A percentile compares a stretch with the other conserved stretches of the same genome.
phyloP scores from a whole-genome alignment of 1,284 basidiomycete genomes.

The Puccinia novopanici region DNA sequence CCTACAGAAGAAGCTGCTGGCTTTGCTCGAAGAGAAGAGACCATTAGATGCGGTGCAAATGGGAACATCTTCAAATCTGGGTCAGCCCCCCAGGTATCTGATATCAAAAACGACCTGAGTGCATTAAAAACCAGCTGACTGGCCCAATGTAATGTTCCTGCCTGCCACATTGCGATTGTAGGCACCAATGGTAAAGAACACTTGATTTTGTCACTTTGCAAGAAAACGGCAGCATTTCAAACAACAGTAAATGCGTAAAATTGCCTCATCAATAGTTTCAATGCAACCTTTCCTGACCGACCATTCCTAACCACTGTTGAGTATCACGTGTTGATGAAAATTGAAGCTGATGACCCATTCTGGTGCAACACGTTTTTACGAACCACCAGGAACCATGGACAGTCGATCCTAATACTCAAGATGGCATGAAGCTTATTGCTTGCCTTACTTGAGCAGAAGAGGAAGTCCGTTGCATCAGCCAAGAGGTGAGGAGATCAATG shows the following conservation, averaged over 20 bases:
- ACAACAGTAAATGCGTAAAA: slow-evolving; percentile 4
- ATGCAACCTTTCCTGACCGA: not conserved
- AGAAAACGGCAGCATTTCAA: not conserved
- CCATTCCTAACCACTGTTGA: not conserved
- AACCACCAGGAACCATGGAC: slow-evolving; percentile 26
- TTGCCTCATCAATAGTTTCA: not conserved
- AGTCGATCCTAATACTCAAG: slow-evolving; percentile 26
- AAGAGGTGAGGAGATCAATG: slow-evolving; percentile 17
- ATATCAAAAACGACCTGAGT: too few relatives aligned
- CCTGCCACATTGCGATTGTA: not conserved
- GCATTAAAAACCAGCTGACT: not conserved
- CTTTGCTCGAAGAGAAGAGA: slow-evolving; percentile 4
- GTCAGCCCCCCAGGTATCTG: too few relatives aligned
- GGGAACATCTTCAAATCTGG: slow-evolving; percentile 3
- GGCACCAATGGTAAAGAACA: slow-evolving; percentile 30
- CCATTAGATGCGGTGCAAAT: not conserved
- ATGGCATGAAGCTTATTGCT: slow-evolving; percentile 17
- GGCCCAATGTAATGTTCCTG: not conserved
- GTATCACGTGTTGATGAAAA: not conserved
- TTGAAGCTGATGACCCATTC: slow-evolving; percentile 11
- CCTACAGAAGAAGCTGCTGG: slow-evolving; percentile 6
- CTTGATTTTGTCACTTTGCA: not conserved
- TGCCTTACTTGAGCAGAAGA: not conserved
- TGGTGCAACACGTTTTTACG: slow-evolving; percentile 16
- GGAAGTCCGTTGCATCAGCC: not conserved